phyloP scores from a whole-genome alignment of 371 early-diverging fungal species.

The Entomophthora muscae region DNA sequence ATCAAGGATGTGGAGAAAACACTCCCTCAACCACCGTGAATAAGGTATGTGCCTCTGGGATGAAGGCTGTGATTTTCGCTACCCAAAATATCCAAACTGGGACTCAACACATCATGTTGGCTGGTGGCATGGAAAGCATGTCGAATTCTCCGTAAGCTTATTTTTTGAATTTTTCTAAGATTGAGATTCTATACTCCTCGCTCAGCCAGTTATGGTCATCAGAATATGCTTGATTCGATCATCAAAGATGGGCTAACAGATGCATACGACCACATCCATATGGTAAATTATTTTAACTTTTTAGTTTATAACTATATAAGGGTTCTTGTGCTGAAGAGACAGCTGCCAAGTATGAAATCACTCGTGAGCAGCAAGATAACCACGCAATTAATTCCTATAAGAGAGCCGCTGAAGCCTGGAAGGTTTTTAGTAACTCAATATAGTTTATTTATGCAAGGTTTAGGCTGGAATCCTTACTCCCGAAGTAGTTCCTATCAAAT shows the following conservation, averaged over 20 bases:
- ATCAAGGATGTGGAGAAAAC: slow-evolving; percentile 43
- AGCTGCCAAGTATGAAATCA: slow-evolving; percentile 59
- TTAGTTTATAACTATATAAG: slow-evolving; percentile 30
- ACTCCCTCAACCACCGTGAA: slow-evolving; percentile 80
- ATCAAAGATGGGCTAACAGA: slow-evolving; percentile 87
- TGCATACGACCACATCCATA: slow-evolving; percentile 45
- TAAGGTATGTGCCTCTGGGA: slow-evolving; percentile 89
- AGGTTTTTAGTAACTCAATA: slow-evolving; percentile 10
- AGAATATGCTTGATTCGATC: slow-evolving; percentile 68
- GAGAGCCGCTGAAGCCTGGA: slow-evolving; percentile 67
- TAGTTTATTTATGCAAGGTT: slow-evolving; percentile 10
- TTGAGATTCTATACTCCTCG: slow-evolving; percentile 16
- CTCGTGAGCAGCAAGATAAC: slow-evolving; percentile 77
- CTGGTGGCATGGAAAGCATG: slow-evolving; percentile 95
- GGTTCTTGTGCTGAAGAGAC: slow-evolving; percentile 89
- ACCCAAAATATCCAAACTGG: slow-evolving; percentile 43
- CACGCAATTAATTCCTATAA: slow-evolving; percentile 76
- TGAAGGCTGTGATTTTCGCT: slow-evolving; percentile 71
- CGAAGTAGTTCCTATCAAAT: slow-evolving; percentile 78
- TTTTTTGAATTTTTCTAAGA: slow-evolving; percentile 5
- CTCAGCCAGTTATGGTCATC: slow-evolving; percentile 73
- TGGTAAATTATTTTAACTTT: slow-evolving; percentile 1
- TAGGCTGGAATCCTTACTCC: slow-evolving; percentile 49
- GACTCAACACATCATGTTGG: slow-evolving; percentile 45
- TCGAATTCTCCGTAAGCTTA: slow-evolving; percentile 63